Conservation (phyloP, 352 stramenopile species). For the Phytophthora nicotianae region DNA sequence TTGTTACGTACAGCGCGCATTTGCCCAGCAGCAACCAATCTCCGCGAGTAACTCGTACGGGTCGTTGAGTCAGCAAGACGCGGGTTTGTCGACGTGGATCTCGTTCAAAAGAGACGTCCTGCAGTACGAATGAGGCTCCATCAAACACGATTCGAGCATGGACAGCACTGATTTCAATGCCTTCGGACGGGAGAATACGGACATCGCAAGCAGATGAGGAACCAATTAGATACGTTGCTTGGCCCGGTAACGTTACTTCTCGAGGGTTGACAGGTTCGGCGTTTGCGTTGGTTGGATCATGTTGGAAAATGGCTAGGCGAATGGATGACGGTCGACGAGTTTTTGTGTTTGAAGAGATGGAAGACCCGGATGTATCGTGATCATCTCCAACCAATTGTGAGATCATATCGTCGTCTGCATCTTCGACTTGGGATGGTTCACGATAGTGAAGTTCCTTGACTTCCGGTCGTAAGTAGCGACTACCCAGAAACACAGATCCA, state of each 20-base stretch:
- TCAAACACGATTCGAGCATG: conserved; percentile 73
- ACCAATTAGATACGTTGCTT: conserved; percentile 59
- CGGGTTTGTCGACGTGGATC: conserved; percentile 61
- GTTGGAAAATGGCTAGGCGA: conserved; percentile 32
- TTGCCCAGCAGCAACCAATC: conserved; percentile 67
- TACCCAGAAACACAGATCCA: conserved; percentile 45
- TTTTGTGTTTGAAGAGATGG: not conserved
- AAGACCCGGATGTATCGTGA: not conserved
- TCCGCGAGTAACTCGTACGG: conserved; percentile 57
- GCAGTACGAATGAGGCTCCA: conserved; percentile 65
- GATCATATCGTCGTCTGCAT: conserved; percentile 30
- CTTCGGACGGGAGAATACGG: conserved; percentile 45
- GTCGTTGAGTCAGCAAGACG: conserved; percentile 43
- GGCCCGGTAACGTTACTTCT: conserved; percentile 23
- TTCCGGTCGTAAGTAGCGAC: conserved; percentile 55
- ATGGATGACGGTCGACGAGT: conserved; percentile 7
- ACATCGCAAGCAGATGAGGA: conserved; percentile 64
- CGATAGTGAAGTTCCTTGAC: conserved; percentile 26
- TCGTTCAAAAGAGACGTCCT: conserved; percentile 75
- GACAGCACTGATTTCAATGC: conserved; percentile 45
- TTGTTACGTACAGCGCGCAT: conserved; percentile 59
- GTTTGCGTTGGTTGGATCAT: conserved; percentile 21
- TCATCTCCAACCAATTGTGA: conserved; percentile 26
- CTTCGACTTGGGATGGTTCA: conserved; percentile 28
- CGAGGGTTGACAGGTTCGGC: conserved; percentile 6